Evolutionary conservation across 2,329 filamentous ascomycete genomes (phyloP).

Genomic region (Paracoccidioides lutzii): DNA sequence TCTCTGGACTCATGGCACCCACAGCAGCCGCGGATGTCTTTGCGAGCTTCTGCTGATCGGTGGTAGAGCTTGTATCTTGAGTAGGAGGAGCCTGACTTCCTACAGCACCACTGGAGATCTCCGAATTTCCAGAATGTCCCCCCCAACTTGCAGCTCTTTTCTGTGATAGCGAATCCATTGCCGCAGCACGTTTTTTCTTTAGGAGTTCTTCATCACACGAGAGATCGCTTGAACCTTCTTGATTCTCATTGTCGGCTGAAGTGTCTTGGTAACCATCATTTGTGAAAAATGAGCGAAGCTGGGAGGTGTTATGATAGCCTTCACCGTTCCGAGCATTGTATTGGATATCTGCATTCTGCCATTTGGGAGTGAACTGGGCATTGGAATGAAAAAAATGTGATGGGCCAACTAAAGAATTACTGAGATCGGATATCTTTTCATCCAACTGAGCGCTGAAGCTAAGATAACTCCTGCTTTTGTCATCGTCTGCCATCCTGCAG

Average conservation of each 20-base stretch:
- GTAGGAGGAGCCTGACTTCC: neutral
- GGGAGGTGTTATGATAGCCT: neutral
- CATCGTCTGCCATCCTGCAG: neutral
- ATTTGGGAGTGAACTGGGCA: neutral
- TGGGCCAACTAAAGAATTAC: slow-evolving; percentile 3
- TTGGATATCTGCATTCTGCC: neutral
- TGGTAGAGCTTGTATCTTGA: neutral
- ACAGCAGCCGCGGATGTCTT: neutral
- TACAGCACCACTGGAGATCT: neutral
- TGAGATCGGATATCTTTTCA: slow-evolving; percentile 3
- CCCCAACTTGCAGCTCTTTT: slow-evolving; percentile 1
- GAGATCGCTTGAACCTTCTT: neutral
- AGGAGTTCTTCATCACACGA: slow-evolving; percentile 1
- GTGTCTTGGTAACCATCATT: neutral
- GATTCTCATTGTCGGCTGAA: neutral
- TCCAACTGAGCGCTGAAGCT: slow-evolving; percentile 1
- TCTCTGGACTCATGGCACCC: neutral
- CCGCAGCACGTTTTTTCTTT: slow-evolving; percentile 1
- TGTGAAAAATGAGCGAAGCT: neutral
- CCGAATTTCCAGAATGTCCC: neutral
- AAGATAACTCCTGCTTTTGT: neutral
- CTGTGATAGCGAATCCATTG: slow-evolving; percentile 4
- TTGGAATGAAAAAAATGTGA: neutral
- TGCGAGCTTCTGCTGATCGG: neutral
- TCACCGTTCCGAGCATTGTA: neutral